phyloP scores from a whole-genome alignment of 2,329 filamentous ascomycete species.

The Neonectria hederae region DNA sequence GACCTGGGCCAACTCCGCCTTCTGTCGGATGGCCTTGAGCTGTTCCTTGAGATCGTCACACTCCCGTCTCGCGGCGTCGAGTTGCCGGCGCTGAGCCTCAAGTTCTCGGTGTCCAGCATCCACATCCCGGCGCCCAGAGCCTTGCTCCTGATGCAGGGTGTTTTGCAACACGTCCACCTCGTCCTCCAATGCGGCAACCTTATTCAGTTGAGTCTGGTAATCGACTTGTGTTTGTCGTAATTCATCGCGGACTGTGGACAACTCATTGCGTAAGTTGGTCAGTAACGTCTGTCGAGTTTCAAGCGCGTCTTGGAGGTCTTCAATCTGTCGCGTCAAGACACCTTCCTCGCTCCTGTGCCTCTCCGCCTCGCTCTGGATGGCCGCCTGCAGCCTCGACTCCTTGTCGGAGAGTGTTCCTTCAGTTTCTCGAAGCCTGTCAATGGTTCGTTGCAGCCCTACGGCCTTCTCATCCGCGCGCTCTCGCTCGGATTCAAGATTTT shows the following conservation, averaged over 20 bases:
- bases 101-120: slow-evolving; percentile 54
- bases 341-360: slow-evolving; percentile 78
- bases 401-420: slow-evolving; percentile 75
- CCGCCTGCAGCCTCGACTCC: slow-evolving; percentile 73
- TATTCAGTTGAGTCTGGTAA: slow-evolving; percentile 69
- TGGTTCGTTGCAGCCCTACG: slow-evolving; percentile 72
- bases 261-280: slow-evolving; percentile 71
- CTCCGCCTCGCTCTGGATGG: slow-evolving; percentile 75
- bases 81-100: slow-evolving; percentile 51
- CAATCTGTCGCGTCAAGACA: slow-evolving; percentile 75
- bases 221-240: slow-evolving; percentile 74
- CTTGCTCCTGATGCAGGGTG: slow-evolving; percentile 41
- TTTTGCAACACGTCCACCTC: slow-evolving; percentile 78
- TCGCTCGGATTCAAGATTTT: slow-evolving; percentile 71
- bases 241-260: slow-evolving; percentile 73
- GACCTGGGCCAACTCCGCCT: slow-evolving; percentile 39
- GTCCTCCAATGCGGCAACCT: slow-evolving; percentile 74
- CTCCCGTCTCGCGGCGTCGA: slow-evolving; percentile 53
- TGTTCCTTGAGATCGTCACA: slow-evolving; percentile 44
- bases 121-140: slow-evolving; percentile 51
- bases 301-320: slow-evolving; percentile 77
- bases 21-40: slow-evolving; percentile 42
- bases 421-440: slow-evolving; percentile 73
- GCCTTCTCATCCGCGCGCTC: slow-evolving; percentile 74
- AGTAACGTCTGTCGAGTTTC: slow-evolving; percentile 72